Percentiles rank a stretch among this genome's conserved stretches.
phyloP scores from a whole-genome alignment of 257 asterid species.

The Pogostemon cablin region DNA sequence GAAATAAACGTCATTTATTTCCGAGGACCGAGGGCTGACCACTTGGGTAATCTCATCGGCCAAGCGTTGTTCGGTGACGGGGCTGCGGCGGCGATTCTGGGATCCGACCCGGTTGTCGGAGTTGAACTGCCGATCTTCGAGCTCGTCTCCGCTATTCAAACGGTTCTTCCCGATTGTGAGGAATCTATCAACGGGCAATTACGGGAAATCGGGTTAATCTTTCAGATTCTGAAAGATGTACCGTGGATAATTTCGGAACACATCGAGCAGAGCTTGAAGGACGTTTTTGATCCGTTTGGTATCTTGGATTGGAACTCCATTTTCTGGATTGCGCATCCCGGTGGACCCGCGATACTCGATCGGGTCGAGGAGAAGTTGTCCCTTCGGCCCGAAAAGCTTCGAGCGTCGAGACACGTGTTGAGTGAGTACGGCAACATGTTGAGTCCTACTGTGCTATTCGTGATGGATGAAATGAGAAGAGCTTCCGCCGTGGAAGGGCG shows the following conservation, averaged over 20 bases:
- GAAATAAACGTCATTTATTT: conserved; percentile 59
- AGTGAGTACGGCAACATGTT: conserved; percentile 72
- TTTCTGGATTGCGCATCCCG: conserved; percentile 76
- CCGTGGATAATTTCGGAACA: conserved; percentile 55
- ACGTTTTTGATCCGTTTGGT: conserved; percentile 55
- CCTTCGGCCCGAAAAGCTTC: conserved; percentile 49
- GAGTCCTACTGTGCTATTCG: conserved; percentile 51
- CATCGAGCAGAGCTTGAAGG: conserved; percentile 47
- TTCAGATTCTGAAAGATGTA: conserved; percentile 51
- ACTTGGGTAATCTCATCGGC: conserved; percentile 58
- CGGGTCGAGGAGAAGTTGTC: conserved; percentile 55
- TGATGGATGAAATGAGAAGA: conserved; percentile 57
- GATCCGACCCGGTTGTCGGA: conserved; percentile 45
- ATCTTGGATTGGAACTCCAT: conserved; percentile 65
- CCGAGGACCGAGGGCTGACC: conserved; percentile 61
- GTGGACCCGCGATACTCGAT: conserved; percentile 69
- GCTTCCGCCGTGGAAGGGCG: conserved; percentile 51
- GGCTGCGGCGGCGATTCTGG: conserved; percentile 56
- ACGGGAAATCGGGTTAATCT: conserved; percentile 60
- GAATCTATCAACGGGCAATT: conserved; percentile 59
- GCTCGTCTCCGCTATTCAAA: conserved; percentile 58
- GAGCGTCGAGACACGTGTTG: conserved; percentile 55
- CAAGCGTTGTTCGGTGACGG: conserved; percentile 70
- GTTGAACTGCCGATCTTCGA: conserved; percentile 60
- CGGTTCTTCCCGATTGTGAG: conserved; percentile 54